Base-by-base conservation (phyloP, 1,284 basidiomycete genomes). In the Apiotrichum brassicae region DNA sequence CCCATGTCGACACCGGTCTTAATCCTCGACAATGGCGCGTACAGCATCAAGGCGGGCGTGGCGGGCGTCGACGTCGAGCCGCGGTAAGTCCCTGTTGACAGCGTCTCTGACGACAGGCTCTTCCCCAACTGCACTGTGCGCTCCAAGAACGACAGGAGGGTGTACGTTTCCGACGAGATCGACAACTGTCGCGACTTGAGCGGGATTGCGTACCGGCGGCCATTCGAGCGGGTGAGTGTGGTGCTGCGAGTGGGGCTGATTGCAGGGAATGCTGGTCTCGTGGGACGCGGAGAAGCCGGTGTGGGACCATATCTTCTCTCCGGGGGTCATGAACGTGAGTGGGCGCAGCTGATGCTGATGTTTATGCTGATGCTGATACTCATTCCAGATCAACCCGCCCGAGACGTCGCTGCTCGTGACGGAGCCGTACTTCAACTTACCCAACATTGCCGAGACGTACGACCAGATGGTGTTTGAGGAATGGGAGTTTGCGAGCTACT, bases 401-500 rank as follows among this genome's bases (percentile, higher is more conserved):
- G 79, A 82, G 42, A 81, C 83, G 0, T 83, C 84, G 3, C 75
- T 94, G 33, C 75, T 97, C 43, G 80, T 97, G 44, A 95, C 93
- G 3, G 93, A 97, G 72, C 88, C 92, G 3, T 90, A 90, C 66
- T 87, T 93, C 78, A 90, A 94, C 70, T 76, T 94, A 11, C 87
- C 88, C 18, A 90, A 89, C 66, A 81, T 94, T 18, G 86, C 92
- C 73, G 85, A 89, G 36, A 81, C 87, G 34, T 91, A 92, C 58
- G 93, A 97, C 69, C 86, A 95, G 72, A 86, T 97, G 66, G 77
- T 94, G 0, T 95, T 95, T 63, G 93, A 97, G 65, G 91, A 95
- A 71, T 97, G 93, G 75, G 92, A 93, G 62, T 95, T 94, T 65
- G 76, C 79, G 38, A 84, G 86, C 40, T 88, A 89, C 68, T 80